phyloP scores from a whole-genome alignment of 2,329 filamentous ascomycete genomes.

The Pestalotiopsis sp. region DNA sequence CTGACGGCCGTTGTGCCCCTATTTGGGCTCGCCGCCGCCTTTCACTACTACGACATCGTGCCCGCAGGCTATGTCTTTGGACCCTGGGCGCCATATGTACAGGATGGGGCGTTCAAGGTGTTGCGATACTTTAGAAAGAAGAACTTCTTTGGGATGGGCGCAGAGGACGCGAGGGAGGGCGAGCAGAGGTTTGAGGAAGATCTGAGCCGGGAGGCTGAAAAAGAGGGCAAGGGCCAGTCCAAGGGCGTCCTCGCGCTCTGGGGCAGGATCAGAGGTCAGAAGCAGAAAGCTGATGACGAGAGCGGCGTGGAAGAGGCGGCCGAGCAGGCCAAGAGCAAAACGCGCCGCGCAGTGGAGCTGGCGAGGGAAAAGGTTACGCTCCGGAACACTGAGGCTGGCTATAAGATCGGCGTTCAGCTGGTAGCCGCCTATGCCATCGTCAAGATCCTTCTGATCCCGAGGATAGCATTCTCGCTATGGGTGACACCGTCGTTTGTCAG shows the following conservation, averaged over 20 bases:
- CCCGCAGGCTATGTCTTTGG: slow-evolving; percentile 58
- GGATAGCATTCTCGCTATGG: slow-evolving; percentile 81
- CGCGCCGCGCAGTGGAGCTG: slow-evolving; percentile 22
- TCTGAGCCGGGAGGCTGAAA: slow-evolving; percentile 30
- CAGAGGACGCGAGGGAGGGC: slow-evolving; percentile 23
- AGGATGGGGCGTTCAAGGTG: slow-evolving; percentile 72
- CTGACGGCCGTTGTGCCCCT: slow-evolving; percentile 84
- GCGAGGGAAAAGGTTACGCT: slow-evolving; percentile 27
- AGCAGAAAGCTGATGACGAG: slow-evolving; percentile 23
- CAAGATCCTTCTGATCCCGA: slow-evolving; percentile 78
- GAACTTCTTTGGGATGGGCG: slow-evolving; percentile 74
- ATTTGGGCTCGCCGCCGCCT: slow-evolving; percentile 71
- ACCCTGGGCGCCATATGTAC: slow-evolving; percentile 53
- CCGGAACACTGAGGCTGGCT: slow-evolving; percentile 35
- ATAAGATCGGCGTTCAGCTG: slow-evolving; percentile 67
- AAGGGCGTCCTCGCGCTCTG: slow-evolving; percentile 24
- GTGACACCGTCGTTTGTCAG: slow-evolving; percentile 91
- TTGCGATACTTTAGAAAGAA: slow-evolving; percentile 77
- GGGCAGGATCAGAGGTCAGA: slow-evolving; percentile 35
- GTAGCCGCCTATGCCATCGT: slow-evolving; percentile 90
- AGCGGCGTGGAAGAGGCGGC: slow-evolving; percentile 18
- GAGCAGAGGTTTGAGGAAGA: slow-evolving; percentile 21
- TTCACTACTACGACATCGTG: slow-evolving; percentile 79
- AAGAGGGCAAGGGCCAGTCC: slow-evolving; percentile 20
- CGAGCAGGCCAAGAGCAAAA: slow-evolving; percentile 18